Evolutionary conservation across 2,329 filamentous ascomycete species (phyloP).

Genomic region (Fusarium goolgardi): DNA sequence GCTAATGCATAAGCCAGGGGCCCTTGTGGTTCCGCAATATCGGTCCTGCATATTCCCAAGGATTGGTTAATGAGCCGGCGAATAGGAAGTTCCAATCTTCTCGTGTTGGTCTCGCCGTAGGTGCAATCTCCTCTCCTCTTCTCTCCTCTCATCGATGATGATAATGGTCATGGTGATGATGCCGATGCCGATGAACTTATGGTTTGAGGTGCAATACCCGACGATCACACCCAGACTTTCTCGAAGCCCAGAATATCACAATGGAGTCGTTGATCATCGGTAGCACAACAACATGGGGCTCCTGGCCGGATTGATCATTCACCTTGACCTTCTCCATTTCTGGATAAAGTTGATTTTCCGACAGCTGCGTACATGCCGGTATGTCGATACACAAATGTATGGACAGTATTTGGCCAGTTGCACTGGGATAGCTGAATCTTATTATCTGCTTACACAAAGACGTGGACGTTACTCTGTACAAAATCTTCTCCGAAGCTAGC

Average conservation of each 20-base stretch:
- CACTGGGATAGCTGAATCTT: neutral
- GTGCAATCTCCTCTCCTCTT: conserved; percentile 43
- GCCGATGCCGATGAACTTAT: conserved; percentile 27
- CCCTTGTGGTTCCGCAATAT: conserved; percentile 37
- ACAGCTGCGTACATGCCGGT: conserved; percentile 10
- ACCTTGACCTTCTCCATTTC: conserved; percentile 2
- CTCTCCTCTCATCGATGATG: conserved; percentile 24
- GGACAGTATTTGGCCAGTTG: neutral
- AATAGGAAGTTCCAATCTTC: conserved; percentile 37
- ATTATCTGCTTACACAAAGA: conserved; percentile 2
- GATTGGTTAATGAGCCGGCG: conserved; percentile 21
- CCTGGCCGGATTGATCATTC: conserved; percentile 5
- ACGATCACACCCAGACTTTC: conserved; percentile 6
- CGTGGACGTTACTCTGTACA: conserved; percentile 1
- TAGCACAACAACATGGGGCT: conserved; percentile 26
- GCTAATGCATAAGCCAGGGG: conserved; percentile 32
- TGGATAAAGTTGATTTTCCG: neutral
- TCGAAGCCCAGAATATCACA: conserved; percentile 13
- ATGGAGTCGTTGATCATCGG: conserved; percentile 30
- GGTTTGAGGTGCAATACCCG: conserved; percentile 22
- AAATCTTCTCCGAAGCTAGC: conserved; percentile 18
- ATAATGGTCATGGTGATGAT: conserved; percentile 1
- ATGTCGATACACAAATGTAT: neutral
- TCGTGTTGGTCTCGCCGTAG: conserved; percentile 19
- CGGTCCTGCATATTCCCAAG: conserved; percentile 36